Evolutionary conservation across 768 basidiomycete species (phyloP).

Genomic region (Baorangia bicolor): DNA sequence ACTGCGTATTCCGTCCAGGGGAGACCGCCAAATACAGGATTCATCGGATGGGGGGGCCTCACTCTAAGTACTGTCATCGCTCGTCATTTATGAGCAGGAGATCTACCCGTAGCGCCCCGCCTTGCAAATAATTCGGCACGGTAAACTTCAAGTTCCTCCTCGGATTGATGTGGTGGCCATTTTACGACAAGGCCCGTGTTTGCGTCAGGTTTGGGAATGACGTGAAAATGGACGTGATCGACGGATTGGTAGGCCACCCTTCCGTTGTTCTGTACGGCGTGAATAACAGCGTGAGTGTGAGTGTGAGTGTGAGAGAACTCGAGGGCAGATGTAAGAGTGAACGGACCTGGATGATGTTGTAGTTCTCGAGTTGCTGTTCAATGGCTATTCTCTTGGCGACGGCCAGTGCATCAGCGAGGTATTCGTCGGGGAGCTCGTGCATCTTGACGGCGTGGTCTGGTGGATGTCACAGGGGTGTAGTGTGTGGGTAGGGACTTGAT

Average conservation of each 20-base stretch:
- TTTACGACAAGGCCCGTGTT: constrained; percentile 69
- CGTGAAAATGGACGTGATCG: constrained; percentile 87
- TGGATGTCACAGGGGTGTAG: not conserved
- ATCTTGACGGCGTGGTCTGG: constrained; percentile 84
- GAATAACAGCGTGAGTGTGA: too few species aligned
- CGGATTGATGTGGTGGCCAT: constrained; percentile 46
- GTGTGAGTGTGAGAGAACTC: too few species aligned
- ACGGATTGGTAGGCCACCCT: constrained; percentile 65
- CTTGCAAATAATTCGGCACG: constrained; percentile 7
- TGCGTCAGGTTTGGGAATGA: constrained; percentile 83
- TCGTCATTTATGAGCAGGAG: too few species aligned
- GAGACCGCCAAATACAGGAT: too few species aligned
- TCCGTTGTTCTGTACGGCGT: constrained; percentile 60
- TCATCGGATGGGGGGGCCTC: too few species aligned
- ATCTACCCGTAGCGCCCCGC: not conserved
- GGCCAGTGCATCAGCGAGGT: constrained; percentile 71
- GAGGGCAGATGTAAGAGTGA: too few species aligned
- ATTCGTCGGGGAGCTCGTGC: constrained; percentile 83
- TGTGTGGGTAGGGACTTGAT: not conserved
- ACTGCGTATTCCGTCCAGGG: too few species aligned
- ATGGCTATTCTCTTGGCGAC: constrained; percentile 83
- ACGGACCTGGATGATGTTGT: constrained; percentile 75
- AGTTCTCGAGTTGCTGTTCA: constrained; percentile 67
- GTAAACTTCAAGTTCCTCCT: constrained; percentile 9
- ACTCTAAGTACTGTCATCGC: too few species aligned